Evolutionary conservation across 1,284 basidiomycete species (phyloP).

Genomic region (Pseudozyma pruni): DNA sequence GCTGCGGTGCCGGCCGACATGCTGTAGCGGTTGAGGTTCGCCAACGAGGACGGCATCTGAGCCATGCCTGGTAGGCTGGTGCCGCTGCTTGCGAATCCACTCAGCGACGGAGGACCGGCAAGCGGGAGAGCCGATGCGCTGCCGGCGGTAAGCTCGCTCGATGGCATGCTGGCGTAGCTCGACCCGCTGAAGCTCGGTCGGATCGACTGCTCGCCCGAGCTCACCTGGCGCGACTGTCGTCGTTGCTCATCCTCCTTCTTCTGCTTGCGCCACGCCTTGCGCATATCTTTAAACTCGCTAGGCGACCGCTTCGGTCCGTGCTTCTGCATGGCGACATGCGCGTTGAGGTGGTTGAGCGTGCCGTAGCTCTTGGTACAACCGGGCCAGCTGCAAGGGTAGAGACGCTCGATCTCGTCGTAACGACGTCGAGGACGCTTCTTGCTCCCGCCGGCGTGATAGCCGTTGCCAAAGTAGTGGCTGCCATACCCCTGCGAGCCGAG

Average conservation of each 20-base stretch:
- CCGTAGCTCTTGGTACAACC: slow-evolving; percentile 86
- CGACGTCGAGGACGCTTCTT: slow-evolving; percentile 60
- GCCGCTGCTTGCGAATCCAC: slow-evolving; percentile 17
- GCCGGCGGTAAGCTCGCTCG: slow-evolving; percentile 5
- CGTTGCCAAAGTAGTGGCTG: slow-evolving; percentile 38
- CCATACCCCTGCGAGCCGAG: slow-evolving; percentile 21
- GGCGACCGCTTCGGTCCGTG: slow-evolving; percentile 85
- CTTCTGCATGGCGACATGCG: slow-evolving; percentile 91
- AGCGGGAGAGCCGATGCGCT: slow-evolving; percentile 20
- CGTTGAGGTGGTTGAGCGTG: slow-evolving; percentile 89
- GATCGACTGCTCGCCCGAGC: slow-evolving; percentile 14
- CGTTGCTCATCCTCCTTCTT: slow-evolving; percentile 78
- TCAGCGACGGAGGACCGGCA: slow-evolving; percentile 19
- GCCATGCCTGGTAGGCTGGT: slow-evolving; percentile 13
- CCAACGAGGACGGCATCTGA: slow-evolving; percentile 24
- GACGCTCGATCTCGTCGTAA: slow-evolving; percentile 77
- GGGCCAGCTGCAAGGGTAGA: slow-evolving; percentile 84
- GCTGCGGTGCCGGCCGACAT: slow-evolving; percentile 23
- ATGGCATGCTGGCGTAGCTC: slow-evolving; percentile 10
- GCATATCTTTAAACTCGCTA: slow-evolving; percentile 93
- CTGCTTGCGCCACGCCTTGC: slow-evolving; percentile 91
- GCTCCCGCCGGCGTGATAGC: slow-evolving; percentile 25
- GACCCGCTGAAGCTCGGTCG: slow-evolving; percentile 24
- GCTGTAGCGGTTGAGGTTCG: slow-evolving; percentile 36
- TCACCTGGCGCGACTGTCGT: slow-evolving; percentile 32